Base-by-base conservation (phyloP, 805 yeast species). In the Ogataea parapolymorpha region DNA sequence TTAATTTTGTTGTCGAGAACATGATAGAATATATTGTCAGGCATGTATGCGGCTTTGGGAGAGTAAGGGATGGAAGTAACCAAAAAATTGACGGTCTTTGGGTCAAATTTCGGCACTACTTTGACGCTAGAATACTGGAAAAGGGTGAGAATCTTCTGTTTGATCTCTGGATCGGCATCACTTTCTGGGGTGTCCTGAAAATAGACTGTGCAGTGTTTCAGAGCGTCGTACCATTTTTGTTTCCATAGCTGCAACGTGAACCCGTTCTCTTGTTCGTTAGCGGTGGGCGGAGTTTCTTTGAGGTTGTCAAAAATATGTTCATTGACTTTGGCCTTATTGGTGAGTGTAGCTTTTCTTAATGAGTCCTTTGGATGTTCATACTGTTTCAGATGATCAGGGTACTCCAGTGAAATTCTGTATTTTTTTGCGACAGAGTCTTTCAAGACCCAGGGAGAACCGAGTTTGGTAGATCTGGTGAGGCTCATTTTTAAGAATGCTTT, bases 361-460 rank as follows among this genome's bases (percentile, higher is more conserved):
- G 40, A 34, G 3, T 45, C 46, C 12, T 40, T 48, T 3, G 27
- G 22, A 13, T 44, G 32, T 36, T 54, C 55, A 35, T 42, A 59
- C 23, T 67, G 70, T 43, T 66, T 67, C 41, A 81, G 62, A 41
- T 79, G 75, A 5, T 73, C 70, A 1, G 87, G 87, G 50, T 72
- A 74, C 28, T 72, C 80, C 13, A 71, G 67, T 9, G 82, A 74
- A 14, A 87, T 84, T 49, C 85, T 66, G 59, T 81, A 87, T 52
- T 74, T 73, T 41, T 70, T 71, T 0, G 93, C 93, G 60, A 77
- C 87, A 50, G 82, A 80, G 18, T 77, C 79, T 57, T 82, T 85
- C 12, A 93, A 93, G 15, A 91, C 80, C 98, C 98, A 93, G 3
- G 98, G 98, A 3, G 97, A 91, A 3, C 98, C 97, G 31, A 82